Evolutionary conservation across 2,329 filamentous ascomycete species (phyloP), one percentile per base, ranked within the genome.

Genomic region (Aspergillus neotritici): DNA sequence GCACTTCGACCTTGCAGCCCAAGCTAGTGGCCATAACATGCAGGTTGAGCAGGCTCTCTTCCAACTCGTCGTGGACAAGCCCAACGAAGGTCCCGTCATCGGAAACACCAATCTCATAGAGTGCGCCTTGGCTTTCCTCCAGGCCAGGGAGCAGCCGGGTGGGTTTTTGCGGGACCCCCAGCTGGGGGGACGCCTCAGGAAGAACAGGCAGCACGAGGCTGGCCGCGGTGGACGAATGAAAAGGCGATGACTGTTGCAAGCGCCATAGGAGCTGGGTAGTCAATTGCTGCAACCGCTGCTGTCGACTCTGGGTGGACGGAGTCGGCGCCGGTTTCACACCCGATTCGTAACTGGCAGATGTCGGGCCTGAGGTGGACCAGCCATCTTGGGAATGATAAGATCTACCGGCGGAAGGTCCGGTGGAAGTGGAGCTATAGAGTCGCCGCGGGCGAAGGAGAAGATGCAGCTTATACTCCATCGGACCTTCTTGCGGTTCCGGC

Each of bases 191-290:
- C 41, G 66, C 67, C 42, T 90, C 82, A 0, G 87, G 87, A 3
- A 94, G 69, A 47, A 81, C 78, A 0, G 89, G 89, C 17, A 94
- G 70, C 8, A 89, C 79, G 12, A 88, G 73, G 45, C 87, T 83
- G 21, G 81, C 82, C 4, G 84, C 84, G 16, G 86, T 86, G 6
- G 86, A 86, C 2, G 86, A 82, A 67, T 96, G 90, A 63, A 94
- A 87, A 1, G 89, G 87, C 7, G 87, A 94, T 1, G 91, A 96
- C 63, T 98, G 93, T 62, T 97, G 90, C 44, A 98, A 68, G 37
- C 93, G 79, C 93, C 93, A 98, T 5, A 98, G 72, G 16, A 98
- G 74, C 65, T 98, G 93, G 0, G 93, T 98, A 0, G 91, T 98
- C 49, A 98, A 71, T 58, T 96, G 88, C 60, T 95, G 84, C 12